Percentiles rank a stretch among this genome's conserved stretches.
Evolutionary conservation across 495 filamentous ascomycete genomes (phyloP).

Genomic region (Tetracladium setigerum): DNA sequence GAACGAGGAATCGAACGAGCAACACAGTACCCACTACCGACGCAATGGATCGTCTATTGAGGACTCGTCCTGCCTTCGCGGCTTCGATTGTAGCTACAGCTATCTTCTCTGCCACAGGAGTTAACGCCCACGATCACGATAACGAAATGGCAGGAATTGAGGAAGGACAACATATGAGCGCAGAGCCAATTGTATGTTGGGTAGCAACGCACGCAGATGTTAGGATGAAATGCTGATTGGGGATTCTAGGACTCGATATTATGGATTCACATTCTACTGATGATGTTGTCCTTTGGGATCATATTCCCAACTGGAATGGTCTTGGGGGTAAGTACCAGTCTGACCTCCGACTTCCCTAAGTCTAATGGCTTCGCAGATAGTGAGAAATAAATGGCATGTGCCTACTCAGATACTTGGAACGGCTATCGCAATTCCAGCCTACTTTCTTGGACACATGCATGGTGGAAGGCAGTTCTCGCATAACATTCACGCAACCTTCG

Average conservation of each 20-base stretch:
- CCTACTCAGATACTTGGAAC: conserved; percentile 74
- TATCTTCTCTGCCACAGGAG: conserved; percentile 5
- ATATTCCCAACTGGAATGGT: conserved; percentile 96
- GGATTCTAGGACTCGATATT: conserved; percentile 30
- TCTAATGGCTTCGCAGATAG: conserved; percentile 48
- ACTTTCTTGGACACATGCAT: conserved; percentile 86
- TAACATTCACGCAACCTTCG: conserved; percentile 80
- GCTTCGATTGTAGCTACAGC: too few relatives aligned
- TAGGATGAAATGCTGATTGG: not conserved
- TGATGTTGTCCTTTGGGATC: conserved; percentile 79
- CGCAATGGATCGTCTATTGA: too few relatives aligned
- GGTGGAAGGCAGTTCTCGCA: conserved; percentile 78
- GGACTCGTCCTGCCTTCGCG: too few relatives aligned
- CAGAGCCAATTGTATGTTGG: conserved; percentile 72
- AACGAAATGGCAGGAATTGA: conserved; percentile 52
- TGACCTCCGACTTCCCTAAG: not conserved
- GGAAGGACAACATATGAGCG: conserved; percentile 67
- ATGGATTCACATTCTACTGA: conserved; percentile 92
- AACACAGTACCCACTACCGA: too few relatives aligned
- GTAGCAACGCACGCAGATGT: not conserved
- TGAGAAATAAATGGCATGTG: conserved; percentile 89
- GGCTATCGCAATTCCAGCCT: conserved; percentile 69
- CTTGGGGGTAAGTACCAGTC: conserved; percentile 57
- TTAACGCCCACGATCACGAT: conserved; percentile 42
- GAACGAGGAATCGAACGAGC: too few relatives aligned